A percentile compares a stretch with the other conserved stretches of the same genome.
phyloP scores from a whole-genome alignment of 257 asterid species.

The Solanum rostratum region DNA sequence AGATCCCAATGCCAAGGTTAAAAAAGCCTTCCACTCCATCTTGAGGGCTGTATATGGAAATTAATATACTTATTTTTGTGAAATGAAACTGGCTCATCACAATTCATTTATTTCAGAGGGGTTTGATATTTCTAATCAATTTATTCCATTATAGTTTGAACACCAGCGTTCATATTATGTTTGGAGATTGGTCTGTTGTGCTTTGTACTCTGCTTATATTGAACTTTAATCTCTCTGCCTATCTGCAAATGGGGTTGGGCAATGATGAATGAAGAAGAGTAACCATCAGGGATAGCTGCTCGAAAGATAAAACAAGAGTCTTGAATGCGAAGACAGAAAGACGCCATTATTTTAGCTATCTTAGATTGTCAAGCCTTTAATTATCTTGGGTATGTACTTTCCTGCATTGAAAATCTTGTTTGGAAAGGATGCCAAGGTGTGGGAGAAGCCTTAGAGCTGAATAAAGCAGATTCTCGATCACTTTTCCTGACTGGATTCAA shows the following conservation, averaged over 20 bases:
- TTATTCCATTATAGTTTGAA: neutral
- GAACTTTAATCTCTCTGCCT: neutral
- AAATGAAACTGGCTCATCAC: neutral
- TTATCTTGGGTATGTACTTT: neutral
- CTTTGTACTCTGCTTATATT: neutral
- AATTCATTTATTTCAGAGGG: neutral
- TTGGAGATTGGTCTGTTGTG: neutral
- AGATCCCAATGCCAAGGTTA: neutral
- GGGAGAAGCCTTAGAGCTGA: neutral
- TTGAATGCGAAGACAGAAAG: neutral
- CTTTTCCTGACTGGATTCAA: neutral
- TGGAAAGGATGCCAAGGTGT: neutral
- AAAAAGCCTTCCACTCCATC: neutral
- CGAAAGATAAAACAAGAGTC: neutral
- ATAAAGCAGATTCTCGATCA: neutral
- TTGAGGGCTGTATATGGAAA: neutral
- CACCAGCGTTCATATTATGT: neutral
- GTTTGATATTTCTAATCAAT: neutral
- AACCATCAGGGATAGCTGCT: neutral
- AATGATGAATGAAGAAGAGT: neutral
- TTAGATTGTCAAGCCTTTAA: neutral
- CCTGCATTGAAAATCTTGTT: neutral
- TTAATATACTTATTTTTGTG: neutral
- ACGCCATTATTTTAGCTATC: neutral
- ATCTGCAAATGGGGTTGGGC: neutral